Evolutionary conservation across 805 yeast species (phyloP).

Genomic region (Ogataea nakhonphanomensis): DNA sequence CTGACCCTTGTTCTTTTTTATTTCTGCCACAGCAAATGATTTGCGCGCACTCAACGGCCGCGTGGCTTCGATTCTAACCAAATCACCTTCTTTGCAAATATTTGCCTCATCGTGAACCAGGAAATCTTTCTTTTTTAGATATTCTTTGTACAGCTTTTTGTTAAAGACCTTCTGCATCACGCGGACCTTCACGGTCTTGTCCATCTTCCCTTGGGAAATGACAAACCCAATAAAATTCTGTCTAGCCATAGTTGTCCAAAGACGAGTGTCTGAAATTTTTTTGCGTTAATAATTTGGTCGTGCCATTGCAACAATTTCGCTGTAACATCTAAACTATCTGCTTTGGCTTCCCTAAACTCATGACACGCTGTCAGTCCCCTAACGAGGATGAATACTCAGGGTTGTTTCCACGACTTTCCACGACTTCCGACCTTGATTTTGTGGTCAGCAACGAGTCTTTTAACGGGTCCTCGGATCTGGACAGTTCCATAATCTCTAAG

Average conservation of each 20-base stretch:
- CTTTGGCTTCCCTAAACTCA: too few relatives aligned
- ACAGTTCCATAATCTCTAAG: conserved; percentile 3
- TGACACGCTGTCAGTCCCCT: neutral
- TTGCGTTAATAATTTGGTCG: conserved; percentile 2
- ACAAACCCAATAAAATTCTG: conserved; percentile 91
- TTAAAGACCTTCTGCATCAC: conserved; percentile 76
- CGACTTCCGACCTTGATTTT: too few relatives aligned
- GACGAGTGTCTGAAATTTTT: neutral
- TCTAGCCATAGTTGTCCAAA: conserved; percentile 59
- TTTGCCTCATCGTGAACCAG: conserved; percentile 93
- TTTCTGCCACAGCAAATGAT: conserved; percentile 88
- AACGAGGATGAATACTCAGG: conserved; percentile 3
- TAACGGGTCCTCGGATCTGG: conserved; percentile 2
- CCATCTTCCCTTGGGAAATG: conserved; percentile 93
- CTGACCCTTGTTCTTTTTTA: conserved; percentile 84
- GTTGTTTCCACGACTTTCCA: neutral
- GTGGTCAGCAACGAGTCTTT: too few relatives aligned
- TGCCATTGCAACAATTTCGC: conserved; percentile 2
- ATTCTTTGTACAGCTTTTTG: conserved; percentile 67
- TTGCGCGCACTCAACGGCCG: conserved; percentile 82
- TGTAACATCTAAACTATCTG: neutral
- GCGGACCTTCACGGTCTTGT: conserved; percentile 90
- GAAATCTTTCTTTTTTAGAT: conserved; percentile 74
- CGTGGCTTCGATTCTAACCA: conserved; percentile 87
- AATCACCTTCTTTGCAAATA: conserved; percentile 90